Base-by-base conservation (phyloP, 2,329 filamentous ascomycete species). In the Torrubiella hemipterigena region DNA sequence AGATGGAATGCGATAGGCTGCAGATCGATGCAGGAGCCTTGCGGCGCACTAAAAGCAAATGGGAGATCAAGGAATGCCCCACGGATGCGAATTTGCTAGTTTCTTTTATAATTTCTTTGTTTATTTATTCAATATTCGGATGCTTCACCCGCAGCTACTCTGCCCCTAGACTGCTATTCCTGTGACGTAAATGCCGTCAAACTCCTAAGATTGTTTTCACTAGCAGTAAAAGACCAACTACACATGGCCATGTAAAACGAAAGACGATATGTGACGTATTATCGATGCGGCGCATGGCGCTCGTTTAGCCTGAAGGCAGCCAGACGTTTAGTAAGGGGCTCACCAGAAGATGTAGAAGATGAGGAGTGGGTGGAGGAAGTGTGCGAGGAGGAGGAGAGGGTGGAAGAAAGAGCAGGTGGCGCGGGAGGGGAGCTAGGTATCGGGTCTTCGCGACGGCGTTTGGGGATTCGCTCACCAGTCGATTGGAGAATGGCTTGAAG, bases 391-490 rank as follows among this genome's bases (percentile, higher is more conserved):
- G 42, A 45, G 25, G 42, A 39, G 37, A 42, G 42, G 34, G 47
- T 43, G 33, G 47, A 41, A 38, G 38, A 42, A 33, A 45, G 31
- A 36, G 37, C 33, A 35, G 30, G 29, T 27, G 29, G 28, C 38
- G 37, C 29, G 33, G 34, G 39, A 32, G 36, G 26, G 36, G 42
- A 39, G 44, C 42, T 44, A 42, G 32, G 31, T 38, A 42, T 57
- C 51, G 52, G 53, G 48, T 51, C 47, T 43, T 56, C 53, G 49
- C 60, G 61, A 51, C 52, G 58, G 52, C 74, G 81, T 70, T 91
- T 93, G 59, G 77, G 78, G 73, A 80, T 75, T 75, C 80, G 80
- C 82, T 94, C 87, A 93, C 87, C 85, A 72, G 84, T 86, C 75
- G 86, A 82, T 77, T 91, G 77, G 63, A 96, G 73, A 55, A 98